These are phyloP conservation scores for Tillandsia leiboldiana DNA, from an alignment of 176 grass and related monocot species.

Conservation along the genomic window DNA sequence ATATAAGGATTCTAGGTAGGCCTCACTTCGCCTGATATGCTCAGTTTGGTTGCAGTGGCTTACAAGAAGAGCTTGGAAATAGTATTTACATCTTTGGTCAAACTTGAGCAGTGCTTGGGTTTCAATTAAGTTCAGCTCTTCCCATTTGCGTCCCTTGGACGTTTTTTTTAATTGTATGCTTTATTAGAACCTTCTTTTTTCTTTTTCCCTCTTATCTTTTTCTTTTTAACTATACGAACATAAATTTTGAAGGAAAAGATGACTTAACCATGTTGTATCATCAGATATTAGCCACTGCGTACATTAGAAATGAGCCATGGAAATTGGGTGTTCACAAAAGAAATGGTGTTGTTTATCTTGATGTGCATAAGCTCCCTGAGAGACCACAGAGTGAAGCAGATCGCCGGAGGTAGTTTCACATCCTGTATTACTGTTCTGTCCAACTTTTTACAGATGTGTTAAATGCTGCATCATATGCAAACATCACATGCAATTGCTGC, in stretches of 20 bases:
- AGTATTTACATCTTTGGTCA: neutral
- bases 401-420: constrained; percentile 41
- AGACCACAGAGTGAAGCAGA: constrained; percentile 69
- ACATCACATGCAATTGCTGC: no score
- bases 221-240: constrained; percentile 13
- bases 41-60: neutral
- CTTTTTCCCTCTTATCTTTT: constrained; percentile 1
- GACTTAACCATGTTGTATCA: constrained; percentile 17
- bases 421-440: neutral
- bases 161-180: neutral
- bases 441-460: neutral
- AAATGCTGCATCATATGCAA: neutral
- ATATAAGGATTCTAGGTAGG: neutral
- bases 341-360: constrained; percentile 89
- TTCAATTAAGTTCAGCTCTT: no score
- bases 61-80: neutral
- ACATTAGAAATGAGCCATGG: constrained; percentile 89
- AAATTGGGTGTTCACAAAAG: constrained; percentile 98
- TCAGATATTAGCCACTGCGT: constrained; percentile 90
- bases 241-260: constrained; percentile 16
- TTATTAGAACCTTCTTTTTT: neutral
- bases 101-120: neutral
- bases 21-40: neutral
- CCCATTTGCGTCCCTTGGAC: neutral
- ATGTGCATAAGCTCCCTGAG: constrained; percentile 94